A percentile compares a stretch with the other conserved stretches of the same genome.
phyloP scores from a whole-genome alignment of 148 eudicot genomes.

The Rheum nobile region DNA sequence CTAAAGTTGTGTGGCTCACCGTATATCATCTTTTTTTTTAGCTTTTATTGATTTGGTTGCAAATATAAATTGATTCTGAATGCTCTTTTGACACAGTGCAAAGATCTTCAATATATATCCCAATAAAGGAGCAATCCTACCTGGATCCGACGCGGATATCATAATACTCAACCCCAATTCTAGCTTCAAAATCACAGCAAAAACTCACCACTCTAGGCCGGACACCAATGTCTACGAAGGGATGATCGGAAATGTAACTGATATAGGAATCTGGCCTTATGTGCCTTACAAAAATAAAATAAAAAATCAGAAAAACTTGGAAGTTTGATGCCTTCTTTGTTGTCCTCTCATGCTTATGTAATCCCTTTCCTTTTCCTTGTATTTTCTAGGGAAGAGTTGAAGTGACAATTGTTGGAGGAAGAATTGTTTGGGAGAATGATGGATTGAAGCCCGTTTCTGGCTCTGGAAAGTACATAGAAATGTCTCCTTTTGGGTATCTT shows the following conservation, averaged over 20 bases:
- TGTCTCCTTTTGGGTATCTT: too few relatives aligned
- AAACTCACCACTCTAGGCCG: too few relatives aligned
- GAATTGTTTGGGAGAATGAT: constrained; percentile 67
- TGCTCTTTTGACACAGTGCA: too few relatives aligned
- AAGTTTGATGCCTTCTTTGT: not conserved
- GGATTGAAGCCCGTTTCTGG: constrained; percentile 64
- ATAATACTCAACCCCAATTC: too few relatives aligned
- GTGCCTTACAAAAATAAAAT: not conserved
- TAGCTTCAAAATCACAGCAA: too few relatives aligned
- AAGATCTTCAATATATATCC: too few relatives aligned
- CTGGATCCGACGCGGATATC: too few relatives aligned
- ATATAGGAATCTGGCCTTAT: not conserved
- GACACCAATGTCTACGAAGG: constrained; percentile 89
- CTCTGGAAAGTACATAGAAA: too few relatives aligned
- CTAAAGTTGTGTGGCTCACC: not conserved
- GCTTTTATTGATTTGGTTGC: not conserved
- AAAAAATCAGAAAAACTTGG: not conserved
- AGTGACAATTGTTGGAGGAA: constrained; percentile 90
- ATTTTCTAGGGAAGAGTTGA: constrained; percentile 91
- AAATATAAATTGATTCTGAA: too few relatives aligned
- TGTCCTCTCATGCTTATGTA: not conserved
- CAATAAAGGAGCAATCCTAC: too few relatives aligned
- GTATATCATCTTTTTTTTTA: not conserved
- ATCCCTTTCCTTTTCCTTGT: constrained; percentile 7
- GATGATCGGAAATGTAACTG: constrained; percentile 68